phyloP scores from a whole-genome alignment of 2,329 filamentous ascomycete genomes.

The Colletotrichum cuscutae region DNA sequence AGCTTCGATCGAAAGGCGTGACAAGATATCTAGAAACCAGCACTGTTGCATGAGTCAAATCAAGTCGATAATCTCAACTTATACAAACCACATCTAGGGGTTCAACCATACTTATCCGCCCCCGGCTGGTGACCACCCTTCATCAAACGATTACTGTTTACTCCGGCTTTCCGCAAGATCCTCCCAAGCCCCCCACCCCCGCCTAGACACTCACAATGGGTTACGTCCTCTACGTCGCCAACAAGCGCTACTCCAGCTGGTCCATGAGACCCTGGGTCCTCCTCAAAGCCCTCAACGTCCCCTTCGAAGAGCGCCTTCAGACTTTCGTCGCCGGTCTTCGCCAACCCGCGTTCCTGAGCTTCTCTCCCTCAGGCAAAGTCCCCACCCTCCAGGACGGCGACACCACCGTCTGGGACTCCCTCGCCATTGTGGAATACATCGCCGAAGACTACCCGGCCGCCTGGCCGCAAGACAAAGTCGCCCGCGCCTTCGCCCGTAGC shows the following conservation, averaged over 20 bases:
- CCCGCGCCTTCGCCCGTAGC: conserved; percentile 54
- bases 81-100: not conserved
- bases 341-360: conserved; percentile 48
- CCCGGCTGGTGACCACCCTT: no score
- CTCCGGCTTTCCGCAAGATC: not conserved
- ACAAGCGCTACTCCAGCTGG: conserved; percentile 59
- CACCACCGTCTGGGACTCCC: conserved; percentile 54
- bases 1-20: not conserved
- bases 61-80: not conserved
- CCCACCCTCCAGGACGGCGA: conserved; percentile 50
- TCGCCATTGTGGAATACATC: conserved; percentile 59
- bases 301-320: conserved; percentile 52
- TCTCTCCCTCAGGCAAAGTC: conserved; percentile 54
- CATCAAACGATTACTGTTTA: not conserved
- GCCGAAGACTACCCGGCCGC: conserved; percentile 53
- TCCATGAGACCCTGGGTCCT: conserved; percentile 58
- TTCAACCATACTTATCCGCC: not conserved
- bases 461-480: conserved; percentile 52
- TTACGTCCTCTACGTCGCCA: conserved; percentile 53
- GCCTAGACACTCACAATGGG: conserved; percentile 41
- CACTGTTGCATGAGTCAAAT: conserved; percentile 21
- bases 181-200: not conserved
- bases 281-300: conserved; percentile 53
- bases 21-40: not conserved
- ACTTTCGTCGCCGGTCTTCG: conserved; percentile 43